Percentiles rank a stretch among this genome's conserved stretches.
Evolutionary conservation across 805 yeast genomes (phyloP).

Genomic region (Zygosaccharomyces pseudorouxii): DNA sequence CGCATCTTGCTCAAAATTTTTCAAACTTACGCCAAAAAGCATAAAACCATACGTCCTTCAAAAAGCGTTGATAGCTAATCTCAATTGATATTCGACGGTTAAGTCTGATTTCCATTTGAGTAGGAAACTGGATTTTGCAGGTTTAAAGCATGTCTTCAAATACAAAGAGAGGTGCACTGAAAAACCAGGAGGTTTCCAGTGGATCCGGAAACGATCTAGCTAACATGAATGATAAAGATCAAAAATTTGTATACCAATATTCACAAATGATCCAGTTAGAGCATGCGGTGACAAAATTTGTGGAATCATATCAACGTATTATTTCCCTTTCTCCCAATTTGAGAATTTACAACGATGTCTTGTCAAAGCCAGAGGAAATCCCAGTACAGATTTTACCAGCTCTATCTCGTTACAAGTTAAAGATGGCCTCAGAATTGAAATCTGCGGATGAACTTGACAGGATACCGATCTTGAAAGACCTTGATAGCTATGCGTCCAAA

Average conservation of each 20-base stretch:
- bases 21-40: background rate
- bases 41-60: background rate
- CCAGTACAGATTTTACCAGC: slow-evolving; percentile 45
- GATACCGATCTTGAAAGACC: slow-evolving; percentile 52
- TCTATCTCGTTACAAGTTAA: slow-evolving; percentile 49
- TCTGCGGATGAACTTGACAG: slow-evolving; percentile 46
- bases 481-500: slow-evolving; percentile 40
- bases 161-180: slow-evolving; percentile 8
- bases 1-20: slow-evolving; percentile 1
- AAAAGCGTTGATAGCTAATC: background rate
- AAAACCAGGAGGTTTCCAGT: slow-evolving; percentile 17
- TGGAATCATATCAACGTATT: slow-evolving; percentile 48
- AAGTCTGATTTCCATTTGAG: background rate
- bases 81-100: background rate
- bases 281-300: slow-evolving; percentile 49
- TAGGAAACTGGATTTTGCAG: background rate
- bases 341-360: slow-evolving; percentile 37
- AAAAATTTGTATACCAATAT: slow-evolving; percentile 17
- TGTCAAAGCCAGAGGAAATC: slow-evolving; percentile 32
- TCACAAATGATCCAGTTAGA: slow-evolving; percentile 40
- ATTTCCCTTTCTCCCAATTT: slow-evolving; percentile 54
- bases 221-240: slow-evolving; percentile 16
- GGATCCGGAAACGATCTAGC: slow-evolving; percentile 9
- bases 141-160: slow-evolving; percentile 3
- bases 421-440: slow-evolving; percentile 57